phyloP scores from a whole-genome alignment of 1,139 yeast species.

The Sugiyamaella pinicola region DNA sequence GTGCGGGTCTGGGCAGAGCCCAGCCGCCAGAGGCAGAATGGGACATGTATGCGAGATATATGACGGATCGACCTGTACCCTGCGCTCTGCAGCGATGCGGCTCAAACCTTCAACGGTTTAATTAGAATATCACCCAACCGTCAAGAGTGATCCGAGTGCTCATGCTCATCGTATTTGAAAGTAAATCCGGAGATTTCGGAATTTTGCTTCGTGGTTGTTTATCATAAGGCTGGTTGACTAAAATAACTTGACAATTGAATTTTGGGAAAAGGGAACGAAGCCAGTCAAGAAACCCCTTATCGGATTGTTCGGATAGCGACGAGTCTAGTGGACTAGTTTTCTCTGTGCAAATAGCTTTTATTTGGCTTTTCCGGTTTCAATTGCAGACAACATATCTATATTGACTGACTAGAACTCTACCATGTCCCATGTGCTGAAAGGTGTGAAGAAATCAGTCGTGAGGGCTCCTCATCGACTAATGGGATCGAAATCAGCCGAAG shows the following conservation, averaged over 20 bases:
- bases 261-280: no score
- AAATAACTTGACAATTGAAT: no score
- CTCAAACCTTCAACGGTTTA: neutral
- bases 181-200: neutral
- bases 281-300: no score
- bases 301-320: neutral
- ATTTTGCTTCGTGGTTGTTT: neutral
- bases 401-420: no score
- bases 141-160: neutral
- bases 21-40: no score
- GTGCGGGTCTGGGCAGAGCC: neutral
- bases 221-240: neutral
- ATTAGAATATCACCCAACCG: neutral
- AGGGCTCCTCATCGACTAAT: constrained; percentile 44
- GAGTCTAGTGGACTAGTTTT: no score
- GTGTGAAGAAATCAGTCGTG: constrained; percentile 44
- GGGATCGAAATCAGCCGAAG: constrained; percentile 48
- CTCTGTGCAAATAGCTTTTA: no score
- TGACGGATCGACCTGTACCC: neutral
- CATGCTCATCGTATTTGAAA: neutral
- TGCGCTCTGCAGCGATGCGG: neutral
- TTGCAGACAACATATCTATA: no score
- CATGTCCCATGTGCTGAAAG: constrained; percentile 37
- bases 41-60: no score
- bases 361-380: no score